Evolutionary conservation across 495 filamentous ascomycete genomes (phyloP), one percentile per base, ranked within the genome.

Genomic region (Barbatosphaeria neglecta): DNA sequence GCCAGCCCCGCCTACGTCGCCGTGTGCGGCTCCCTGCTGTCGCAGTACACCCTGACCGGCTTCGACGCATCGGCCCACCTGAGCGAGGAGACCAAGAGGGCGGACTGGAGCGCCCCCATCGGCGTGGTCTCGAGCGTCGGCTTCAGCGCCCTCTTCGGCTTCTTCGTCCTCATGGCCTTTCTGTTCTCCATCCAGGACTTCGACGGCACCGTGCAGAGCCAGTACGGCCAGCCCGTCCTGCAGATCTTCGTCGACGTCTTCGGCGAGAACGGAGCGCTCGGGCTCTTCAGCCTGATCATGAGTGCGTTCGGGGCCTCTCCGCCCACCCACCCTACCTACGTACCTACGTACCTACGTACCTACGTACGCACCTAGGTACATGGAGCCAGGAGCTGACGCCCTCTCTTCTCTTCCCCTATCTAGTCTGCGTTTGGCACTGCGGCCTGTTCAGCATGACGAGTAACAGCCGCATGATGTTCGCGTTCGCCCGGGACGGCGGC

Each of bases 391-490:
- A n/a, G n/a, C n/a, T n/a, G n/a, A n/a, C n/a, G n/a, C n/a, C n/a
- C n/a, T n/a, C n/a, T n/a, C n/a, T n/a, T n/a, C n/a, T n/a, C n/a
- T 33, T 31, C 18, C 13, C 37, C 0, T 9, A 13, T 15, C 10
- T 11, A 60, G 58, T 79, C 6, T 80, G 76, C 25, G 68, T 80
- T 6, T 80, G 76, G 76, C 76, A 80, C 48, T 76, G 72, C 46
- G 76, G 76, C 0, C 62, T 80, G 1, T 80, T 80, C 51, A 70
- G 64, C 45, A 61, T 80, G 65, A 80, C 76, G 0, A 72, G 66
- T 41, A 80, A 80, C 50, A 75, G 69, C 33, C 64, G 76, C n/a
- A 80, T 80, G 76, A 80, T 80, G 76, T 80, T 79, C 50, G 75
- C 74, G 9, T 80, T 80, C 51, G 60, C 70, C 0, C 64, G 76